These are phyloP conservation scores for Cordyceps cicadae DNA, from an alignment of 2,329 filamentous ascomycete species.

Conservation along the genomic window DNA sequence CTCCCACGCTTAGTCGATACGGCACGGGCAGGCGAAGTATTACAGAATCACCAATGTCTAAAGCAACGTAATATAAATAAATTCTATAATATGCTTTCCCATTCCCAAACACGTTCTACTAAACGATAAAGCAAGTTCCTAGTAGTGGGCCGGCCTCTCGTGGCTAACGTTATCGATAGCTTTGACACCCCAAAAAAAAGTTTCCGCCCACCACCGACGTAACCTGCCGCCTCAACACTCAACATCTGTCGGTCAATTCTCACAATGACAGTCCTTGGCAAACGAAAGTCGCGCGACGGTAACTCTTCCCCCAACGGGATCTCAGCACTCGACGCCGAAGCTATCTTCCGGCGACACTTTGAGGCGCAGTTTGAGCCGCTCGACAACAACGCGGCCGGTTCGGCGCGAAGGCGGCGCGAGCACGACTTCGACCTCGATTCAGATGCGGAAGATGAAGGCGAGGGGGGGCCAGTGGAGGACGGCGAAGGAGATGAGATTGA, in stretches of 20 bases:
- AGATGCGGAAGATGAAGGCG: constrained; percentile 18
- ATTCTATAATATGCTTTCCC: no score
- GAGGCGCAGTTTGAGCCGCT: constrained; percentile 81
- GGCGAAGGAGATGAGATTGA: constrained; percentile 18
- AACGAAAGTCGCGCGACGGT: constrained; percentile 32
- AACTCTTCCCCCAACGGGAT: constrained; percentile 8
- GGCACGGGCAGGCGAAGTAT: no score
- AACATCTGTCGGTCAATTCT: neutral
- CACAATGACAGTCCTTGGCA: constrained; percentile 39
- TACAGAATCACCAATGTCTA: no score
- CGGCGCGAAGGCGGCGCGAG: constrained; percentile 24
- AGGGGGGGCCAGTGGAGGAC: constrained; percentile 31
- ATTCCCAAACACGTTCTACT: no score
- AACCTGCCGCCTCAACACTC: neutral
- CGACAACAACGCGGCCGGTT: constrained; percentile 24
- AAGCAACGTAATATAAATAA: no score
- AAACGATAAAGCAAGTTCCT: no score
- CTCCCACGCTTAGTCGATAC: no score
- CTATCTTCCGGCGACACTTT: constrained; percentile 75
- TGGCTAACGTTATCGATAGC: neutral
- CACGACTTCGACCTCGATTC: constrained; percentile 22
- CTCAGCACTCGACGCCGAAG: constrained; percentile 52
- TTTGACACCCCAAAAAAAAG: neutral
- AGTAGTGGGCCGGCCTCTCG: no score
- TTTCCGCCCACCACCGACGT: neutral